Percentiles rank a stretch among this genome's conserved stretches.
Evolutionary conservation across 352 stramenopile genomes (phyloP).

Genomic region (Chrysophaeum taylorii): DNA sequence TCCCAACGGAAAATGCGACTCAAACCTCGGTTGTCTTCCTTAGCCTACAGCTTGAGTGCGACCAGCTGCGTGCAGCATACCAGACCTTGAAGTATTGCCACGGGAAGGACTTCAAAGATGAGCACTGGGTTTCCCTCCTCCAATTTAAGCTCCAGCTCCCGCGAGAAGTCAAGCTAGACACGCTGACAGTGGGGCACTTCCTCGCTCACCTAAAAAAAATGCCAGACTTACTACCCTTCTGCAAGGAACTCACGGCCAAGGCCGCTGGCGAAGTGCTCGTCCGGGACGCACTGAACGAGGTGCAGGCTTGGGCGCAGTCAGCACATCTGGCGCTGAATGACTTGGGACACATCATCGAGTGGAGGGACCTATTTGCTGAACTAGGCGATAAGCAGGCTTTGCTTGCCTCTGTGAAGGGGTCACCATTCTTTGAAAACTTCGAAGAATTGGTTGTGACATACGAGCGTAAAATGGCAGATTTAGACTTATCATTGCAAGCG

Average conservation of each 20-base stretch:
- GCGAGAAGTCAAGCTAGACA: slow-evolving; percentile 64
- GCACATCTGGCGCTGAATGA: slow-evolving; percentile 72
- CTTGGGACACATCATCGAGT: slow-evolving; percentile 91
- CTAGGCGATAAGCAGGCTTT: slow-evolving; percentile 87
- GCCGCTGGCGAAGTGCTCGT: slow-evolving; percentile 85
- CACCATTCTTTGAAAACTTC: slow-evolving; percentile 89
- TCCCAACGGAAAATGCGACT: too few species aligned
- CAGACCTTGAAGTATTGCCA: slow-evolving; percentile 81
- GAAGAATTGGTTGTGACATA: slow-evolving; percentile 59
- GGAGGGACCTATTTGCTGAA: slow-evolving; percentile 85
- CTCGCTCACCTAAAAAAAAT: slow-evolving; percentile 67
- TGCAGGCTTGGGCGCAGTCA: slow-evolving; percentile 69
- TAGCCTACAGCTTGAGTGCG: too few species aligned
- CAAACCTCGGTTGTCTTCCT: too few species aligned
- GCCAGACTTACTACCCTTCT: slow-evolving; percentile 69
- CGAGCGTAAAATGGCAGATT: slow-evolving; percentile 69
- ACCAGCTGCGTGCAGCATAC: slow-evolving; percentile 68
- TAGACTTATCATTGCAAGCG: slow-evolving; percentile 63
- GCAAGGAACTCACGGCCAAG: slow-evolving; percentile 74
- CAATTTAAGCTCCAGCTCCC: slow-evolving; percentile 73
- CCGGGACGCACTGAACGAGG: slow-evolving; percentile 78
- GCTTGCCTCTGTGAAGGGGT: slow-evolving; percentile 82
- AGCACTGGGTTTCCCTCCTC: slow-evolving; percentile 85
- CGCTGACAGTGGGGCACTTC: slow-evolving; percentile 80
- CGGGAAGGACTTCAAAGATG: slow-evolving; percentile 86